These are phyloP conservation scores for Elsinoe fawcettii DNA, from an alignment of 2,329 filamentous ascomycete genomes.

Conservation along the genomic window DNA sequence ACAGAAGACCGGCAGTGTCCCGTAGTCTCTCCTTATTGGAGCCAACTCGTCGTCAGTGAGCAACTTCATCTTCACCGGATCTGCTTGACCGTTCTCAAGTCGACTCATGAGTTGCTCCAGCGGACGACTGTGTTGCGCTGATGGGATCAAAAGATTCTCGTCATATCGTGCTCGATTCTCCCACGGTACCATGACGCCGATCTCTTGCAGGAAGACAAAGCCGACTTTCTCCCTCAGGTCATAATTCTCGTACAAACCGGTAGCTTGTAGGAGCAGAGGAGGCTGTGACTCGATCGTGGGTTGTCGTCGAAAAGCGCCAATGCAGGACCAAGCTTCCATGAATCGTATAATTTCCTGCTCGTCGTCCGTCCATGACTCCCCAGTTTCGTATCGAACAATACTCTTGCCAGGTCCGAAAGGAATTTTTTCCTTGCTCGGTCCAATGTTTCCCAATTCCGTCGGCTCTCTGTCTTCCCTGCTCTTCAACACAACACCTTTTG, in stretches of 20 bases:
- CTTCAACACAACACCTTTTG: constrained; percentile 31
- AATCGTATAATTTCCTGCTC: constrained; percentile 58
- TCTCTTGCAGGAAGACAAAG: constrained; percentile 66
- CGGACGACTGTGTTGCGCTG: constrained; percentile 37
- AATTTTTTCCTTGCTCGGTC: constrained; percentile 31
- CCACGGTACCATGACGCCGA: constrained; percentile 63
- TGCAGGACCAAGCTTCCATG: constrained; percentile 60
- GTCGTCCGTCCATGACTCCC: constrained; percentile 38
- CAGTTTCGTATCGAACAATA: constrained; percentile 21
- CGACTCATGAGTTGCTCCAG: constrained; percentile 35
- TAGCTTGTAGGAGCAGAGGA: constrained; percentile 54
- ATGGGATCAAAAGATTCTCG: constrained; percentile 46
- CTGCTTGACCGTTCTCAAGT: constrained; percentile 26
- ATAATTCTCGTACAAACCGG: constrained; percentile 53
- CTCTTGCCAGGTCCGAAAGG: constrained; percentile 22
- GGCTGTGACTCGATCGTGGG: constrained; percentile 55
- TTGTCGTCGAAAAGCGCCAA: constrained; percentile 44
- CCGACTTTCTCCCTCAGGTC: constrained; percentile 42
- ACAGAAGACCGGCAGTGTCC: constrained; percentile 56
- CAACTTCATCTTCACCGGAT: constrained; percentile 27
- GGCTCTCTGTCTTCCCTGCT: constrained; percentile 35
- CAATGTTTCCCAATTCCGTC: constrained; percentile 28
- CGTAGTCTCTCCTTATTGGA: constrained; percentile 52
- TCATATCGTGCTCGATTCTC: constrained; percentile 60
- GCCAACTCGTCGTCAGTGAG: constrained; percentile 45